Percentiles rank a stretch among this genome's conserved stretches.
phyloP scores from a whole-genome alignment of 495 filamentous ascomycete genomes.

The Aspergillus cristatus region DNA sequence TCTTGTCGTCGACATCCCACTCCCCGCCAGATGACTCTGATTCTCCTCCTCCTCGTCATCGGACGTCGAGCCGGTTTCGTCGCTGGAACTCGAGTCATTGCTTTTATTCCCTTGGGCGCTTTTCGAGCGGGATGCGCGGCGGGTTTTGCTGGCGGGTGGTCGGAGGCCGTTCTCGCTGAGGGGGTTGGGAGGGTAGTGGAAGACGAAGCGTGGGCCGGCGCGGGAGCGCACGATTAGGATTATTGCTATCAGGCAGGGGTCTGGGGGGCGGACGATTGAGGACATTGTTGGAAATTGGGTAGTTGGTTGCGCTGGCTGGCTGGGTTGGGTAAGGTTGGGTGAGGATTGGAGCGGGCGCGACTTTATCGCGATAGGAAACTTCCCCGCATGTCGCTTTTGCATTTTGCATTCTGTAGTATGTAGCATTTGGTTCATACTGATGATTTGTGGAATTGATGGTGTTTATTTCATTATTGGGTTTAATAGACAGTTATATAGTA shows the following conservation, averaged over 20 bases:
- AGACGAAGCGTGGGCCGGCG: conserved; percentile 76
- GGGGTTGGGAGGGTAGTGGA: conserved; percentile 75
- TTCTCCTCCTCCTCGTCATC: conserved; percentile 44
- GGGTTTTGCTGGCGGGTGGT: conserved; percentile 23
- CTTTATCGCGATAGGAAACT: background rate
- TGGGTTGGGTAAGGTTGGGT: background rate
- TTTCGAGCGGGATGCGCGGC: conserved; percentile 26
- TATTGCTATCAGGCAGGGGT: conserved; percentile 63
- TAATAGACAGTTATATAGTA: too few species aligned
- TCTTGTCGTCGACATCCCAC: conserved; percentile 15
- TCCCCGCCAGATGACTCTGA: conserved; percentile 14
- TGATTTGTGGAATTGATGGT: too few species aligned
- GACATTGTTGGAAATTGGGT: conserved; percentile 29
- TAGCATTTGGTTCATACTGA: too few species aligned
- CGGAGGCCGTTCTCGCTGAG: conserved; percentile 35
- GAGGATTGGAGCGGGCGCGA: background rate
- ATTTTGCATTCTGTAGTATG: too few species aligned
- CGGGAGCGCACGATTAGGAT: conserved; percentile 74
- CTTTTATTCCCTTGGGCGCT: conserved; percentile 21
- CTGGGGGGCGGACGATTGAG: conserved; percentile 41
- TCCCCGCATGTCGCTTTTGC: background rate
- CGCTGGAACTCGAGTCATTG: conserved; percentile 36
- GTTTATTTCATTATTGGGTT: too few species aligned
- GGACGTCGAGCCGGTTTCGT: conserved; percentile 37
- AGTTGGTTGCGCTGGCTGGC: conserved; percentile 1